phyloP scores from a whole-genome alignment of 1,284 basidiomycete species.

The Trametes pubescens region DNA sequence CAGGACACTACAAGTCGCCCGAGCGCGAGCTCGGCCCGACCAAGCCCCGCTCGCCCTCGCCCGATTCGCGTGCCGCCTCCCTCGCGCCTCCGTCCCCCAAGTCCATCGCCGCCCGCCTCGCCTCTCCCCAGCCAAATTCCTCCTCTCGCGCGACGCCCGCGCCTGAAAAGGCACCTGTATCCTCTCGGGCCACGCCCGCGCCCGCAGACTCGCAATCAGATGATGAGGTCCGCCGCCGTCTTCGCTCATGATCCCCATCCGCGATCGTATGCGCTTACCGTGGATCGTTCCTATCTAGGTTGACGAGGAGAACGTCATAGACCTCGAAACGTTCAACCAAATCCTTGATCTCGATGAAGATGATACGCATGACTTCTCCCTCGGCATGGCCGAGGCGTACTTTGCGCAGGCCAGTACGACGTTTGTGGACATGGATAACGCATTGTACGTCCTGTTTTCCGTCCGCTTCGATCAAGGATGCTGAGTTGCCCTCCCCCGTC shows the following conservation, averaged over 20 bases:
- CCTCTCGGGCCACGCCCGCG: constrained; percentile 11
- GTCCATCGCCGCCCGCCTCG: constrained; percentile 26
- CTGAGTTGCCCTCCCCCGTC: constrained; percentile 6
- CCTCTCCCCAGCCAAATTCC: constrained; percentile 24
- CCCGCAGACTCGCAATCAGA: constrained; percentile 22
- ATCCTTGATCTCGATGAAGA: constrained; percentile 93
- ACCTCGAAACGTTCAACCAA: constrained; percentile 85
- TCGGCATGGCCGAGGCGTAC: constrained; percentile 81
- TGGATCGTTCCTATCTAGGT: constrained; percentile 11
- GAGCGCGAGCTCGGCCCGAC: constrained; percentile 25
- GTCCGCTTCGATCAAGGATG: neutral
- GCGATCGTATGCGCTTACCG: constrained; percentile 7
- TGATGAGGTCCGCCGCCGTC: constrained; percentile 25
- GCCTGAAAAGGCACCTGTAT: constrained; percentile 15
- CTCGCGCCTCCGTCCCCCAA: constrained; percentile 27
- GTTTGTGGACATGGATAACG: constrained; percentile 81
- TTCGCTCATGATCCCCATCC: neutral
- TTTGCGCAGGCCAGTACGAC: constrained; percentile 81
- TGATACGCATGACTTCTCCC: constrained; percentile 79
- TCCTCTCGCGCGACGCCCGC: constrained; percentile 20
- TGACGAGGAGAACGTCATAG: constrained; percentile 52
- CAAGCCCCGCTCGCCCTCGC: constrained; percentile 36
- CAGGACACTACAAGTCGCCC: constrained; percentile 24
- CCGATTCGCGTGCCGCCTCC: constrained; percentile 27
- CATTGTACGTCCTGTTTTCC: constrained; percentile 66